phyloP scores from a whole-genome alignment of 129 eudicot species.

The Arctium lappa region DNA sequence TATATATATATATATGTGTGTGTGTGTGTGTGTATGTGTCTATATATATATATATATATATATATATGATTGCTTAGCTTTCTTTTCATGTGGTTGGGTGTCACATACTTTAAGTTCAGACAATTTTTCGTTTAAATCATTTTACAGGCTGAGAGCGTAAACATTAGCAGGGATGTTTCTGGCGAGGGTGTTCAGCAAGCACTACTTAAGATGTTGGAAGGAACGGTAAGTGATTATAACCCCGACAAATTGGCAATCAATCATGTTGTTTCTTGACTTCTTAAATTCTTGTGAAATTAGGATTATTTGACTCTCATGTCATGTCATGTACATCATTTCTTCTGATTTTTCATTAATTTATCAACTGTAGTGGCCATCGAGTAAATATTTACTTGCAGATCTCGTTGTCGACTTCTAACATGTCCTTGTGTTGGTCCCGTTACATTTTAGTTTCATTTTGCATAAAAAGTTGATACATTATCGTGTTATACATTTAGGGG shows the following conservation, averaged over 20 bases:
- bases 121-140: neutral
- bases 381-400: neutral
- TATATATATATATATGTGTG: no score
- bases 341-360: neutral
- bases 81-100: no score
- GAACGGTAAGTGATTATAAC: slow-evolving; percentile 70
- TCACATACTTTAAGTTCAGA: neutral
- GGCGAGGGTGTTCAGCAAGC: slow-evolving; percentile 99
- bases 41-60: no score
- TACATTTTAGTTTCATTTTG: neutral
- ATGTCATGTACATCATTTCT: neutral
- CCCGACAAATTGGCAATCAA: neutral
- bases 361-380: neutral
- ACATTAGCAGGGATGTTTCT: slow-evolving; percentile 90
- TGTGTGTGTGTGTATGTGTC: no score
- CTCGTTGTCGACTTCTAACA: neutral
- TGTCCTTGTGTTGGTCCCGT: neutral
- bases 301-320: neutral
- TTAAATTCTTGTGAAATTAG: slow-evolving; percentile 1
- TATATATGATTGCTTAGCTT: no score
- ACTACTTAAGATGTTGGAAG: slow-evolving; percentile 90
- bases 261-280: neutral
- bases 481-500: neutral
- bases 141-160: slow-evolving; percentile 77
- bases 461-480: neutral